These are phyloP conservation scores for Allomyces macrogynus DNA, from an alignment of 192 early-diverging fungal species.

Conservation along the genomic window DNA sequence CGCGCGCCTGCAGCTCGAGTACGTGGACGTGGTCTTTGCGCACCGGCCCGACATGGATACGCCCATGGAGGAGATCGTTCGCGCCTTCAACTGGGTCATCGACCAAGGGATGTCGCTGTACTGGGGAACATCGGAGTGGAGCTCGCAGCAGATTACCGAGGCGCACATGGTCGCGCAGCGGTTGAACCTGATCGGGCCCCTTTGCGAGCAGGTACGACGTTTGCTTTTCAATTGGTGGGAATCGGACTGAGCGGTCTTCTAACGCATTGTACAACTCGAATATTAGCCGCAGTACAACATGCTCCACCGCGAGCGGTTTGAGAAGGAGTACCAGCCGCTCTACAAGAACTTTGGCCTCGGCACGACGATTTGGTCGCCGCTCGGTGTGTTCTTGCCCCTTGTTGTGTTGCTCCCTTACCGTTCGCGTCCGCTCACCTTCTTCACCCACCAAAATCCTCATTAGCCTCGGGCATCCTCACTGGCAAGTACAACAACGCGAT, in stretches of 20 bases:
- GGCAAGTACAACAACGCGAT: conserved; percentile 60
- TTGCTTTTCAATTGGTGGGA: not conserved
- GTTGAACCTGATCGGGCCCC: conserved; percentile 43
- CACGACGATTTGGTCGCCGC: conserved; percentile 60
- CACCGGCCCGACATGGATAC: conserved; percentile 53
- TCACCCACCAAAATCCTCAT: not conserved
- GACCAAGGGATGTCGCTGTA: conserved; percentile 59
- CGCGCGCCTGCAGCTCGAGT: conserved; percentile 46
- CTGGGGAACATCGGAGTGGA: conserved; percentile 75
- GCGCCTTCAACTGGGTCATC: conserved; percentile 64
- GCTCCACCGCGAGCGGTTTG: conserved; percentile 58
- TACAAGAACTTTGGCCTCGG: conserved; percentile 48
- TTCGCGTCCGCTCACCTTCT: not conserved
- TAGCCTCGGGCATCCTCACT: conserved; percentile 9
- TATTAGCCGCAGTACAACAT: conserved; percentile 58
- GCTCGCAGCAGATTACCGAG: conserved; percentile 49
- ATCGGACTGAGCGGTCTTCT: not conserved
- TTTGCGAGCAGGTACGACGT: conserved; percentile 7
- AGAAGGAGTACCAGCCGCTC: conserved; percentile 48
- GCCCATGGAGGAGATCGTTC: conserved; percentile 73
- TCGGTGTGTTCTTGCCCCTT: conserved; percentile 26
- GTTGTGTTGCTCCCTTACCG: not conserved
- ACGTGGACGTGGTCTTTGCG: conserved; percentile 60
- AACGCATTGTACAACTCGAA: conserved; percentile 22
- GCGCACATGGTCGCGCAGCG: conserved; percentile 46